Evolutionary conservation across 2,329 filamentous ascomycete species (phyloP).

Genomic region (Chaetothyriales sp.): DNA sequence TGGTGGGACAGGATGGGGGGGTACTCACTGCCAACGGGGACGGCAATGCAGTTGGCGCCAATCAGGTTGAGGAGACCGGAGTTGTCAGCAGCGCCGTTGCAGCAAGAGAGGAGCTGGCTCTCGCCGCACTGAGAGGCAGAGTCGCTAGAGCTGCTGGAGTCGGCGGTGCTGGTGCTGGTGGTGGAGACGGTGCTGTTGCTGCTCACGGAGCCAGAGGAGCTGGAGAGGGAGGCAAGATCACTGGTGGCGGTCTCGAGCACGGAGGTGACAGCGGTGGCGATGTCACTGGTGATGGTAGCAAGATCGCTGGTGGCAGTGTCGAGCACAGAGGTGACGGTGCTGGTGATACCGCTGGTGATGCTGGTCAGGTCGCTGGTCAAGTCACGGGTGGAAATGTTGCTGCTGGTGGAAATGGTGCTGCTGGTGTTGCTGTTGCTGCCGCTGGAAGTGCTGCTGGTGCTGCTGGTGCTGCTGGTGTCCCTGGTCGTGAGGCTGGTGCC

Average conservation of each 20-base stretch:
- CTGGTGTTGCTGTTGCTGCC: background rate
- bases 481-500: no score
- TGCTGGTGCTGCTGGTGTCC: no score
- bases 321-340: background rate
- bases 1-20: background rate
- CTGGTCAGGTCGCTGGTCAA: background rate
- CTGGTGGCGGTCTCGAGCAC: background rate
- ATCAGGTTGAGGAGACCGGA: background rate
- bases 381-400: background rate
- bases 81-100: background rate
- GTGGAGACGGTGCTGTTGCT: background rate
- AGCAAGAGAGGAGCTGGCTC: background rate
- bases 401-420: background rate
- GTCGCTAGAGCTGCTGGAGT: background rate
- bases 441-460: background rate
- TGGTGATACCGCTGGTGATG: background rate
- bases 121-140: background rate
- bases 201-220: no score
- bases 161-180: no score
- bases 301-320: background rate
- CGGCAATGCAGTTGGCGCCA: background rate
- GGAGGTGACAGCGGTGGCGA: background rate
- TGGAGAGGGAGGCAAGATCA: background rate
- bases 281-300: background rate
- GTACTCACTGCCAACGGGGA: background rate